Evolutionary conservation across 257 asterid genomes (phyloP), one percentile per base, ranked within the genome.

Genomic region (Salvia hispanica): DNA sequence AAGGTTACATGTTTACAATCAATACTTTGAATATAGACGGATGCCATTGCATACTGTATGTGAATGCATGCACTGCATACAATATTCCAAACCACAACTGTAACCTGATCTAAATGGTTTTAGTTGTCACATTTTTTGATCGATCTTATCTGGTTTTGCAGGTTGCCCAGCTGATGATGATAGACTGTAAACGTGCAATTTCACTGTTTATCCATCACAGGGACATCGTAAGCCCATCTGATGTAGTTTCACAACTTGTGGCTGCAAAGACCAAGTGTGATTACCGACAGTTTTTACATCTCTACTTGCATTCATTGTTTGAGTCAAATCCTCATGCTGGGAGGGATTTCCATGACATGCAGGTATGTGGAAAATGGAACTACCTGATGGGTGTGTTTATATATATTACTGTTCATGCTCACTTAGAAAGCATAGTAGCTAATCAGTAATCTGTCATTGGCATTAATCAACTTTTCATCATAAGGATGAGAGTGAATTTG

Each of bases 151-250:
- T 76, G 71, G 63, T 11, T 71, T 78, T 77, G 71, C 85, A 94
- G 99, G 96, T 91, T 64, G 92, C 80, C 71, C 99, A 91, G 78
- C 93, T 94, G 71, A 88, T 94, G 99, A 87, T 80, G 88, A 87
- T 87, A 72, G 98, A 91, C 75, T 80, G 84, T 79, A 91, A 91
- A 76, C 95, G 81, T 45, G 91, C 99, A 39, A 76, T 88, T 76
- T 82, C 89, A 42, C 70, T 91, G 80, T 81, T 94, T 77, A 87
- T 88, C 75, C 98, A 85, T 64, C 85, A 83, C 67, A 82, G 76
- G 64, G 90, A 88, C 59, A 73, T 88, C 60, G 69, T 91, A 69
- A 81, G 87, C 67, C 86, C 96, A 73, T 79, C 87, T 16, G 99
- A 91, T 64, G 95, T 94, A 66, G 96, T 94, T 67, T 84, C 91